Conservation (phyloP, 2,329 filamentous ascomycete species). For the Fusarium staphyleae region DNA sequence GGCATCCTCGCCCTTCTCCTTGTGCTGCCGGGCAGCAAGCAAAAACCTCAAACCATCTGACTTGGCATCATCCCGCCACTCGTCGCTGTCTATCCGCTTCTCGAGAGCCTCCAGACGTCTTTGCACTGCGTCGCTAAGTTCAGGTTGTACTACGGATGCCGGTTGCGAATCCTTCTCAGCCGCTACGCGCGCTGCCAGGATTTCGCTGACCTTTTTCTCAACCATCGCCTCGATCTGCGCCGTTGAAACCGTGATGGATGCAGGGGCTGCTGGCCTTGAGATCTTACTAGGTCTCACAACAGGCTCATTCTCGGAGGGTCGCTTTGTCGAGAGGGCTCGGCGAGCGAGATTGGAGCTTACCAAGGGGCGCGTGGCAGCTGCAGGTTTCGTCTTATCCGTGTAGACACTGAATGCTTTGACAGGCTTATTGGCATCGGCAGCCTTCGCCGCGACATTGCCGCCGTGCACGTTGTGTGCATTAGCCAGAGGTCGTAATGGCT, state of each 20-base stretch:
- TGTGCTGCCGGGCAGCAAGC: conserved; percentile 91
- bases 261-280: conserved; percentile 38
- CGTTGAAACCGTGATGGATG: conserved; percentile 63
- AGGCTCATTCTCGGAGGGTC: conserved; percentile 51
- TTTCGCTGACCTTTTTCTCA: conserved; percentile 89
- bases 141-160: conserved; percentile 48
- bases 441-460: conserved; percentile 57
- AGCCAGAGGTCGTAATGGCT: conserved; percentile 79
- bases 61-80: conserved; percentile 70
- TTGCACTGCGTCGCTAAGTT: conserved; percentile 80
- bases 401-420: conserved; percentile 88
- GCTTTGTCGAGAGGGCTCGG: conserved; percentile 49
- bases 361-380: conserved; percentile 44
- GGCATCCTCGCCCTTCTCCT: conserved; percentile 79
- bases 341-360: conserved; percentile 48
- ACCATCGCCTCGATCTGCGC: conserved; percentile 90
- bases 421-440: conserved; percentile 68
- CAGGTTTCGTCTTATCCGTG: conserved; percentile 70
- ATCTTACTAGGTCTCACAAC: conserved; percentile 58
- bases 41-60: conserved; percentile 85
- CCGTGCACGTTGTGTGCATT: conserved; percentile 78
- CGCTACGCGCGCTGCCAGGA: conserved; percentile 75
- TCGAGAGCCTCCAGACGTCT: conserved; percentile 84
- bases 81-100: conserved; percentile 75
- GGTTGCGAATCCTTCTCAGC: conserved; percentile 50